Conservation (phyloP, 176 grass and related monocot species). For the Bolboschoenus planiculmis region DNA sequence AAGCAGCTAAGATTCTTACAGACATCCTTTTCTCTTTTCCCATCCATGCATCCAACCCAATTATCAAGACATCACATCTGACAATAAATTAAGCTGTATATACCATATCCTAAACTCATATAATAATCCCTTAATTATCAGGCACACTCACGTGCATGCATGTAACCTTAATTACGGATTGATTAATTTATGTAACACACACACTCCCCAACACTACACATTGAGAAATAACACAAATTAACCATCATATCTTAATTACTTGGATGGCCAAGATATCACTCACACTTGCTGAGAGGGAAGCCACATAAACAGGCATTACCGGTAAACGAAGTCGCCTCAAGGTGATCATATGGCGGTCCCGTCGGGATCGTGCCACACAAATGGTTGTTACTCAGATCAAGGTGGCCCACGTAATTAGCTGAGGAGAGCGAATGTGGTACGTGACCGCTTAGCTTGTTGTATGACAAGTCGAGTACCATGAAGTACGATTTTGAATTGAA, state of each 20-base stretch:
- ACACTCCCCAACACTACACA: neutral
- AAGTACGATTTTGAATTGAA: constrained; percentile 60
- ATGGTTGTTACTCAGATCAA: constrained; percentile 89
- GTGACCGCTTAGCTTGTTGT: constrained; percentile 55
- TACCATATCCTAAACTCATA: constrained; percentile 23
- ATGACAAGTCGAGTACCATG: constrained; percentile 75
- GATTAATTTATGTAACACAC: constrained; percentile 16
- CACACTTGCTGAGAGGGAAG: constrained; percentile 69
- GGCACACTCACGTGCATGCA: constrained; percentile 32
- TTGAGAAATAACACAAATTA: neutral
- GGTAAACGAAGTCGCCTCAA: constrained; percentile 55
- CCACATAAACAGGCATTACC: constrained; percentile 80
- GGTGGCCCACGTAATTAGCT: constrained; percentile 73
- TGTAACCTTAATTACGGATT: constrained; percentile 5
- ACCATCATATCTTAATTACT: constrained; percentile 3
- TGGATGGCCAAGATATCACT: constrained; percentile 29
- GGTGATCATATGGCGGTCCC: constrained; percentile 66
- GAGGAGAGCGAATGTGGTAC: constrained; percentile 55
- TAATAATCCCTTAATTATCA: constrained; percentile 22
- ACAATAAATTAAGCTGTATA: constrained; percentile 4
- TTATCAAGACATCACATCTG: constrained; percentile 4
- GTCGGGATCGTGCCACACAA: constrained; percentile 60
- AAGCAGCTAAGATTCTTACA: constrained; percentile 1
- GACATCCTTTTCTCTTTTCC: constrained; percentile 13
- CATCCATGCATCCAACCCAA: constrained; percentile 21